Base-by-base conservation (phyloP, 2,329 filamentous ascomycete genomes). In the Thelonectria discophora region DNA sequence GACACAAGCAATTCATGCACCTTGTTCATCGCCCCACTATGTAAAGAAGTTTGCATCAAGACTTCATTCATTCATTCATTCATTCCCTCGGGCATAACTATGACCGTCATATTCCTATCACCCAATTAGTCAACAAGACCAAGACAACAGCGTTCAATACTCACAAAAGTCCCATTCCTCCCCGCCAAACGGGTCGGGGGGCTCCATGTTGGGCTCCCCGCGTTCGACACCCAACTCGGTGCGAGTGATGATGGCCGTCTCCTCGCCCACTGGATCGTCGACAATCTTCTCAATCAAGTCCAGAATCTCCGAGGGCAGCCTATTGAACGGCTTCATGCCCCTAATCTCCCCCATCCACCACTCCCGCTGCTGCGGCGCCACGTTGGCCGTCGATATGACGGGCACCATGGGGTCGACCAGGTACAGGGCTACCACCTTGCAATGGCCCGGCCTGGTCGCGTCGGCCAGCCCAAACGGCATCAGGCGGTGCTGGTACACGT, bases 351-450 rank as follows among this genome's bases (percentile, higher is more conserved):
- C 60, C 3, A 43, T 30, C 65, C 77, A 80, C 80, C 80, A 81
- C 32, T 75, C 58, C 11, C 62, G 61, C 66, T 78, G 79, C 70
- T 82, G 79, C 3, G 79, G 79, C n/a, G 79, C 77, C 12, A 81
- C 76, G 37, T 80, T 81, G 34, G 76, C 74, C 11, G 79, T 81
- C 1, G 75, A 77, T 59, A 79, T 72, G 75, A 82, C 58, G 2
- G 79, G 80, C 1, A 77, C 66, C 21, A 80, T 68, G 0, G 87
- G 88, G 67, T 89, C 85, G 2, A 90, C 82, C 2, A 90, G 79
- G 69, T 84, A 90, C 6, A 90, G 75, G 0, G 83, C 84, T 2
- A 89, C 74, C 50, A 88, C 84, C 70, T 85, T 85, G n/a, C 85
- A 79, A 66, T 88, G 84, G 2, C 87, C 87, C 0, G 84, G 79